phyloP scores from a whole-genome alignment of 2,329 filamentous ascomycete genomes.

The Trichoderma hamatum region DNA sequence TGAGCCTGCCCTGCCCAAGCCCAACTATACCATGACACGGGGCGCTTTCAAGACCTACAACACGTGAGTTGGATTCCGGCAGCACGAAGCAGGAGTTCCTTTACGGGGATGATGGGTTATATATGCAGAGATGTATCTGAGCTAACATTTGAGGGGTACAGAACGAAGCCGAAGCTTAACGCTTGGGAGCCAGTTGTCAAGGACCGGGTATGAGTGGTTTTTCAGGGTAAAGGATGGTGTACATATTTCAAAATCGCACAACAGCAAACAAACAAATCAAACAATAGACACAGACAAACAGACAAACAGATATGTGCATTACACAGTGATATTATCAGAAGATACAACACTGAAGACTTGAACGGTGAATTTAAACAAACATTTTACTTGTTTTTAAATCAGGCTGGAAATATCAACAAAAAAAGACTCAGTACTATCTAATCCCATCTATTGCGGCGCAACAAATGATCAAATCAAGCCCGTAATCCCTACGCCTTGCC shows the following conservation, averaged over 20 bases:
- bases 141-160: slow-evolving; percentile 37
- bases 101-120: neutral
- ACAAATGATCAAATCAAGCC: slow-evolving; percentile 25
- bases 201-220: slow-evolving; percentile 36
- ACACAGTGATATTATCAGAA: neutral
- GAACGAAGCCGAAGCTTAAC: slow-evolving; percentile 57
- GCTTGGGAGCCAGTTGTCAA: slow-evolving; percentile 55
- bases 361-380: neutral
- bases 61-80: slow-evolving; percentile 67
- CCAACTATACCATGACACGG: slow-evolving; percentile 74
- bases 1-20: slow-evolving; percentile 72
- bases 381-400: neutral
- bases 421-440: slow-evolving; percentile 21
- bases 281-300: slow-evolving; percentile 1
- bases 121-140: neutral
- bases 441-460: slow-evolving; percentile 26
- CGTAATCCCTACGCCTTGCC: slow-evolving; percentile 17
- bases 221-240: slow-evolving; percentile 32
- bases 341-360: neutral
- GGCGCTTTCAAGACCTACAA: slow-evolving; percentile 91
- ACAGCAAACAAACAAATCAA: slow-evolving; percentile 13
- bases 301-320: neutral
- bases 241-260: slow-evolving; percentile 35
- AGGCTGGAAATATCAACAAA: neutral
- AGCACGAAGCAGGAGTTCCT: neutral